Conservation (phyloP, 768 basidiomycete species). For the Lactifluus rugatus region DNA sequence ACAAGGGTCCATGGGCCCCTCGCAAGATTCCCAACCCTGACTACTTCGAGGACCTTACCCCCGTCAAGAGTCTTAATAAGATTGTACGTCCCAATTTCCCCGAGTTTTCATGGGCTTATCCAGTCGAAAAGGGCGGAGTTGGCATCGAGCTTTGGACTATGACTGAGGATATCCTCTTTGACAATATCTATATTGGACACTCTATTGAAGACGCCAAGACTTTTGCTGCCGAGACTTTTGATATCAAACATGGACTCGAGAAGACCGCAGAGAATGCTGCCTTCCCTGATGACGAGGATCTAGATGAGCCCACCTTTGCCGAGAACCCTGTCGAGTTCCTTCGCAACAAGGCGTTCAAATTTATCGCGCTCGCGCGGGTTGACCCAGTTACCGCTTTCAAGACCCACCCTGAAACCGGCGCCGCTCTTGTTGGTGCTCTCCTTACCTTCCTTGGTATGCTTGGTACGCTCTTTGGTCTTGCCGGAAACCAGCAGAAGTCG, state of each 20-base stretch:
- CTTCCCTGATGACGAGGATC: conserved; percentile 34
- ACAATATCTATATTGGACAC: conserved; percentile 91
- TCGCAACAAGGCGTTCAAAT: conserved; percentile 65
- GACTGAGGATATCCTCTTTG: conserved; percentile 91
- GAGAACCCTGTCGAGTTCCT: conserved; percentile 73
- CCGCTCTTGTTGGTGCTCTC: conserved; percentile 58
- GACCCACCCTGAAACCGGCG: conserved; percentile 81
- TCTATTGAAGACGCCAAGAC: conserved; percentile 76
- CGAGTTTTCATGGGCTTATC: not conserved
- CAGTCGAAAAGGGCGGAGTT: conserved; percentile 59
- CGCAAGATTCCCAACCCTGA: conserved; percentile 84
- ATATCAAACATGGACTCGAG: conserved; percentile 81
- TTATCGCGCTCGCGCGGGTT: conserved; percentile 65
- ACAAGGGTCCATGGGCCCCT: conserved; percentile 93
- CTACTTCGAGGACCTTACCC: conserved; percentile 82
- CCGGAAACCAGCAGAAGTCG: conserved; percentile 65
- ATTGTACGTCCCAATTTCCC: conserved; percentile 45
- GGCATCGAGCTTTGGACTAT: conserved; percentile 99
- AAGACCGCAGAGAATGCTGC: conserved; percentile 45
- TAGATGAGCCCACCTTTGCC: conserved; percentile 43
- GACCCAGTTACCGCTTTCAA: conserved; percentile 80
- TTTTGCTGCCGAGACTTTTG: conserved; percentile 82
- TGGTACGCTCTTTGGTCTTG: conserved; percentile 66
- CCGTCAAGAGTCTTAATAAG: conserved; percentile 73
- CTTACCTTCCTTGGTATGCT: conserved; percentile 83